Conservation (phyloP, 2,329 filamentous ascomycete species). For the Aspergillus sp. region DNA sequence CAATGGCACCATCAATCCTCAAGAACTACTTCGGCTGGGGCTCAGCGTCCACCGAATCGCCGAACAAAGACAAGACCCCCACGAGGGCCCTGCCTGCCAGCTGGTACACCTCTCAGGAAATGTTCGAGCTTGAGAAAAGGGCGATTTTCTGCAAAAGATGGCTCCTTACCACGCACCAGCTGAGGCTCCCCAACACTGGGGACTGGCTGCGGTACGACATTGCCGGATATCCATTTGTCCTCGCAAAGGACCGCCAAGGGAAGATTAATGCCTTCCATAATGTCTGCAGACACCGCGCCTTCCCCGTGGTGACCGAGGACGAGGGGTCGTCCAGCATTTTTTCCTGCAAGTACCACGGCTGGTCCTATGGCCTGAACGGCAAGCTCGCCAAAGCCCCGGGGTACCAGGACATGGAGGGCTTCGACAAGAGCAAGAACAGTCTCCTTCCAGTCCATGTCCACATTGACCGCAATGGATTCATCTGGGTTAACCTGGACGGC, state of each 20-base stretch:
- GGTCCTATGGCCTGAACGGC: conserved; percentile 50
- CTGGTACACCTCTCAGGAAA: conserved; percentile 38
- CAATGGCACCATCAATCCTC: conserved; percentile 17
- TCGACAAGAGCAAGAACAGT: conserved; percentile 46
- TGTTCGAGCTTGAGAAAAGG: conserved; percentile 49
- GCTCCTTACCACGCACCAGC: conserved; percentile 32
- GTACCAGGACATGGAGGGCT: conserved; percentile 46
- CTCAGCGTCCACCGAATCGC: conserved; percentile 9
- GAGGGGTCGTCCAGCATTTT: conserved; percentile 44
- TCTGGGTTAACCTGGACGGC: conserved; percentile 51
- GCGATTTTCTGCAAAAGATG: conserved; percentile 50
- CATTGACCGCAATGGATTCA: conserved; percentile 45
- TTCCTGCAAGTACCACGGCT: conserved; percentile 52
- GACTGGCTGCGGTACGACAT: conserved; percentile 50
- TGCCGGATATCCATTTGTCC: conserved; percentile 48
- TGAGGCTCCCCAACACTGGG: conserved; percentile 42
- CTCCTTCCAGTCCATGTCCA: conserved; percentile 48
- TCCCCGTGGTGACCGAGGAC: conserved; percentile 44
- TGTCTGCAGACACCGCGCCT: conserved; percentile 51
- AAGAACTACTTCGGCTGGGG: conserved; percentile 28
- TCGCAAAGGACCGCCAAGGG: conserved; percentile 42
- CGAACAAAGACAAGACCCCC: conserved; percentile 17
- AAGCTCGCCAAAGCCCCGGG: conserved; percentile 51
- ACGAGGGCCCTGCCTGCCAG: conserved; percentile 40
- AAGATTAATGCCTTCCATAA: conserved; percentile 53